A percentile compares a stretch with the other conserved stretches of the same genome.
Evolutionary conservation across 2,329 filamentous ascomycete species (phyloP).

Genomic region (Hypoxylon sp.): DNA sequence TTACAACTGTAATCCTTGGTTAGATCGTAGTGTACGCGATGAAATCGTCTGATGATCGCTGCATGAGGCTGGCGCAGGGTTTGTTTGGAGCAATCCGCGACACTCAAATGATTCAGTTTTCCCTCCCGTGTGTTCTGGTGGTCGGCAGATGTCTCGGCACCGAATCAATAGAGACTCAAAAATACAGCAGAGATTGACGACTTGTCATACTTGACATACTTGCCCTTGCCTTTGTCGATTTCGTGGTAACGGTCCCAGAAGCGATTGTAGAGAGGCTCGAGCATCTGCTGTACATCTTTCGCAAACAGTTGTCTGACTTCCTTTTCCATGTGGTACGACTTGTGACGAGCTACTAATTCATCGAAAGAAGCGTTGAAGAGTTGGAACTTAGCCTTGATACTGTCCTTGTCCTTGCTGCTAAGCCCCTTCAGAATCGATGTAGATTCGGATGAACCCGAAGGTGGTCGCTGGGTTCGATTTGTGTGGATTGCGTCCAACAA

Average conservation of each 20-base stretch:
- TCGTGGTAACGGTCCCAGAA: slow-evolving; percentile 99
- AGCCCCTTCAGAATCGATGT: slow-evolving; percentile 86
- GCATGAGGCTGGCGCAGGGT: slow-evolving; percentile 28
- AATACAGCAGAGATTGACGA: slow-evolving; percentile 79
- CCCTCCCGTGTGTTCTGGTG: slow-evolving; percentile 15
- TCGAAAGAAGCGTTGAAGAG: slow-evolving; percentile 93
- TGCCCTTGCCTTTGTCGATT: slow-evolving; percentile 96
- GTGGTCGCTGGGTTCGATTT: slow-evolving; percentile 79
- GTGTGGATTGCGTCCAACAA: slow-evolving; percentile 95
- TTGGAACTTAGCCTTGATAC: slow-evolving; percentile 95
- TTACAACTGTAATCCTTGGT: slow-evolving; percentile 40
- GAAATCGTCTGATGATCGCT: slow-evolving; percentile 45
- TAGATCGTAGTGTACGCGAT: slow-evolving; percentile 35
- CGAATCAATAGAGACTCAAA: slow-evolving; percentile 63
- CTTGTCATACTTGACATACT: slow-evolving; percentile 99
- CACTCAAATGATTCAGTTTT: slow-evolving; percentile 31
- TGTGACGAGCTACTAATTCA: slow-evolving; percentile 86
- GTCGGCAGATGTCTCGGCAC: slow-evolving; percentile 41
- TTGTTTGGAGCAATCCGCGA: slow-evolving; percentile 28
- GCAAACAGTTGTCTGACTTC: slow-evolving; percentile 87
- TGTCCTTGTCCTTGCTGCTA: slow-evolving; percentile 92
- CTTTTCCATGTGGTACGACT: slow-evolving; percentile 87
- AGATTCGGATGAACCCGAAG: slow-evolving; percentile 83
- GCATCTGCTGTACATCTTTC: slow-evolving; percentile 88
- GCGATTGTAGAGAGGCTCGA: slow-evolving; percentile 93